phyloP scores from a whole-genome alignment of 1,284 basidiomycete genomes.

The Chondrostereum purpureum region DNA sequence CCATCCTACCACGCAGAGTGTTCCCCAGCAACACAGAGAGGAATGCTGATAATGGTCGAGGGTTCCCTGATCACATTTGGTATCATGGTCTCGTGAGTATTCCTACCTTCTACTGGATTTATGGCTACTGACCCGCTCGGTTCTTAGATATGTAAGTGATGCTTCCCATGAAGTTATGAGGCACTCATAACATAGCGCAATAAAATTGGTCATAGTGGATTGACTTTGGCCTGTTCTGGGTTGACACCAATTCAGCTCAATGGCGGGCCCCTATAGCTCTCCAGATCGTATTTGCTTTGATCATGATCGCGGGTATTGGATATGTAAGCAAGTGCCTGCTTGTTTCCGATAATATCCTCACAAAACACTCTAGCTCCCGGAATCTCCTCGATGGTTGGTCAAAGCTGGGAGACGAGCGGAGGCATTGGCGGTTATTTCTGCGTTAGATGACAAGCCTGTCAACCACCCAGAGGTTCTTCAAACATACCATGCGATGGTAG shows the following conservation, averaged over 20 bases:
- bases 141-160: neutral
- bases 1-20: constrained; percentile 64
- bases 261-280: constrained; percentile 69
- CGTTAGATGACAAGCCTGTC: constrained; percentile 48
- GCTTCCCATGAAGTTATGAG: neutral
- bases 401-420: constrained; percentile 55
- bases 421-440: constrained; percentile 59
- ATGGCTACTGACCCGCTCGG: neutral
- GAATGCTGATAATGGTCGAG: constrained; percentile 64
- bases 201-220: constrained; percentile 46
- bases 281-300: constrained; percentile 56
- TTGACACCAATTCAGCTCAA: constrained; percentile 45
- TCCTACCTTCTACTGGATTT: neutral
- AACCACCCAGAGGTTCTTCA: constrained; percentile 46
- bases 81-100: constrained; percentile 56
- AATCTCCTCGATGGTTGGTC: constrained; percentile 66
- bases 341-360: neutral
- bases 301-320: constrained; percentile 51
- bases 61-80: constrained; percentile 66
- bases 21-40: constrained; percentile 52
- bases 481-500: constrained; percentile 49
- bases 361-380: constrained; percentile 44
- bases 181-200: neutral
- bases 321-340: constrained; percentile 34
- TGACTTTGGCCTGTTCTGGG: constrained; percentile 56